Evolutionary conservation across 352 stramenopile species (phyloP), one percentile per base, ranked within the genome.

Genomic region (Halophytophthora batemanensis): DNA sequence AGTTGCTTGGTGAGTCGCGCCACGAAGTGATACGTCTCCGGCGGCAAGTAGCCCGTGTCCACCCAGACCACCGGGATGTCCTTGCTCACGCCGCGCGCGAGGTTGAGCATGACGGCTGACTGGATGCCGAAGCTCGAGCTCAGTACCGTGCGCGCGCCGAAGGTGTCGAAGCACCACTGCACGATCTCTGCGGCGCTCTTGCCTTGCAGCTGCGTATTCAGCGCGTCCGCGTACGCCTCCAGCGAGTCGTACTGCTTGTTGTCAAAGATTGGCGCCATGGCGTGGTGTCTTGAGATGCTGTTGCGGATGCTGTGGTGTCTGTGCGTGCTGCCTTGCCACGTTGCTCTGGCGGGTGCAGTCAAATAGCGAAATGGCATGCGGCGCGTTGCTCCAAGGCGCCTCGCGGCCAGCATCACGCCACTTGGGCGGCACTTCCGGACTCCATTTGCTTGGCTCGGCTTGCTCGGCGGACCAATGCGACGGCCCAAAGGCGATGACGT

Each of bases 41-140:
- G 67, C 7, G 81, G 79, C 22, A 95, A 49, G 62, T 92, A 95
- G 10, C 85, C 85, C 21, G 85, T 95, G 64, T 95, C 85, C 45
- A 95, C 69, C 75, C 74, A 93, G 8, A 94, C 64, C 11, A 95
- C 77, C 7, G 83, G 79, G 28, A 93, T 85, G 21, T 42, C 45
- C 39, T 56, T 69, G 38, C 54, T 71, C 34, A 87, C 60, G 11
- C 50, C 48, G 41, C 72, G 85, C 29, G 71, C 69, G 22, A 95
- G 68, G 54, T 93, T 71, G 61, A 95, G 62, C 77, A 95, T 91
- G 25, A 95, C 70, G 21, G 82, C 80, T 34, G 81, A 90, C 43
- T 91, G 82, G 59, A 95, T 91, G 55, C 85, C 85, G 41, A 95
- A 95, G 64, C 78, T 92, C 41, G 85, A 91, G 73, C 75, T 91